Base-by-base conservation (phyloP, 371 early-diverging fungal genomes). In the Mucor irregularis region DNA sequence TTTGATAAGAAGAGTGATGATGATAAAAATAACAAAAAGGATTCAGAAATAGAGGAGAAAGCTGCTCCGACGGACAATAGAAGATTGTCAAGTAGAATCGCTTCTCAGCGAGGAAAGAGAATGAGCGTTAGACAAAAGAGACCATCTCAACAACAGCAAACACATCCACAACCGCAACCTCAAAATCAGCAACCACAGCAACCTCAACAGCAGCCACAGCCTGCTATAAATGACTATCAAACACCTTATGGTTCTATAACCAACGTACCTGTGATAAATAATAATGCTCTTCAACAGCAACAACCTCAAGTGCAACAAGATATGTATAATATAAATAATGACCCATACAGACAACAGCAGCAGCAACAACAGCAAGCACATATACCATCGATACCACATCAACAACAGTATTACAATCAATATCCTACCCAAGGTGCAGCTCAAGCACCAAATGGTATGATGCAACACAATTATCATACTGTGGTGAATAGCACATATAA, bases 111-210 rank as follows among this genome's bases (percentile, higher is more conserved):
- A n/a, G n/a, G n/a, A n/a, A n/a, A n/a, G n/a, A n/a, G n/a, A n/a
- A n/a, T n/a, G n/a, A n/a, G n/a, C n/a, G n/a, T n/a, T n/a, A n/a
- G n/a, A n/a, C n/a, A n/a, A 25, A 29, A 16, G 13, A 26, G 35
- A 52, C 14, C 33, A 34, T 44, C 48, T 2, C 49, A 58, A 30
- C 28, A 28, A 3, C 39, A 35, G 14, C 50, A 37, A 25, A 57
- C 9, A 40, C 37, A 52, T 40, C 19, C 6, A 2, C 30, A 16
- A 30, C 55, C n/a, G 53, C 63, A 13, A 4, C 21, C 53, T 11
- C 66, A 68, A 25, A 48, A 22, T 8, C 56, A 63, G 14, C 60
- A 50, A 17, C 43, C 48, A 37, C 52, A 46, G 7, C 58, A 57
- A 5, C 61, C 57, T 14, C n/a, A 34, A 10, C 30, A 31, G 3